Evolutionary conservation across 2,329 filamentous ascomycete species (phyloP), one percentile per base, ranked within the genome.

Genomic region (Lecanicillium sp.): DNA sequence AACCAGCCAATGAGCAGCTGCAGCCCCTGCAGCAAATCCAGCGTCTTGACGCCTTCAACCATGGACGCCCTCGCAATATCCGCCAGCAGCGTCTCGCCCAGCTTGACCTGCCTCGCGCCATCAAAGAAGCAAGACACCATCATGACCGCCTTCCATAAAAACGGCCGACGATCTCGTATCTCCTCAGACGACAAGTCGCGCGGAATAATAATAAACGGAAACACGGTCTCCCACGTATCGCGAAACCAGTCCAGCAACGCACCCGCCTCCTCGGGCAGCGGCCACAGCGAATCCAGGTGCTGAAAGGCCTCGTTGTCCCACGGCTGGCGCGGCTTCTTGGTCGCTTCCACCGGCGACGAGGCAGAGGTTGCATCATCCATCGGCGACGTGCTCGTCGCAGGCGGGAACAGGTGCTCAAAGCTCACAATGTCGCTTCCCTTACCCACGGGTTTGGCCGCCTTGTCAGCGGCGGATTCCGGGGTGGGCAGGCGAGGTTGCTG

Each of bases 121-220:
- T 73, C 63, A 2, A 61, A 55, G 35, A 67, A 59, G 40, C 54
- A 57, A 14, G 59, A 54, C 35, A 57, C 58, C 52, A 72, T 60
- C 63, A 73, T 70, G 43, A 67, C 50, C 4, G 60, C 65, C 48
- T 70, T 71, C 67, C 68, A 74, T 29, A 72, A 45, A 29, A 67
- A 65, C 16, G 69, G 68, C 5, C 60, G 53, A 42, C 58, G 43
- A 18, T 50, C 48, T 18, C 56, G 57, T 32, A 73, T 51, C 43
- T 63, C 51, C 2, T 50, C 47, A 2, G 65, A 56, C 4, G 50
- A 51, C 46, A 67, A 46, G 32, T 56, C 44, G 17, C 47, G 44
- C 1, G 68, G 60, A 4, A 70, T 51, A 12, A 65, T 45, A 8
- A 68, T 63, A 43, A 73, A 73, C 8, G 70, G 70, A 37, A 67